Conservation (phyloP, 164 flowering plant species). For the Stephania japonica region DNA sequence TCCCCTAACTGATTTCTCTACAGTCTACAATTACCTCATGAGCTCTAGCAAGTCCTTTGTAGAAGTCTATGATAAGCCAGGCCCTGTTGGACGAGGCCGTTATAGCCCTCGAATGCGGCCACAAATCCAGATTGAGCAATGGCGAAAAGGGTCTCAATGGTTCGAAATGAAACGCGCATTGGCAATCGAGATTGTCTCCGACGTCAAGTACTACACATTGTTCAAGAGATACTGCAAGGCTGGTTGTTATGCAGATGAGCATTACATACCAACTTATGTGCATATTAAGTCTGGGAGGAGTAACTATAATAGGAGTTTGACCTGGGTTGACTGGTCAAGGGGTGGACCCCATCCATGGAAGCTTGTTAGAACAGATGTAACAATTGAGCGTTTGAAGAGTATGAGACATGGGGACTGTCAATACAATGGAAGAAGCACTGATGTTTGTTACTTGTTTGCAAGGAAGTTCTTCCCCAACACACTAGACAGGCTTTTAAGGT, state of each 20-base stretch:
- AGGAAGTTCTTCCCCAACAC: constrained; percentile 58
- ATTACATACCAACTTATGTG: constrained; percentile 66
- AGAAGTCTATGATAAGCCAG: constrained; percentile 39
- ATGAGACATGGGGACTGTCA: constrained; percentile 43
- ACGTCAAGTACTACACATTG: constrained; percentile 32
- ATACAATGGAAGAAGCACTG: constrained; percentile 43
- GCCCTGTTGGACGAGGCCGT: constrained; percentile 59
- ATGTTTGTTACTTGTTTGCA: constrained; percentile 63
- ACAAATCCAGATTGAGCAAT: constrained; percentile 27
- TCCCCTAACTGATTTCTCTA: constrained; percentile 71
- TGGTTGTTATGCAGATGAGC: constrained; percentile 55
- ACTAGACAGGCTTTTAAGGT: constrained; percentile 49
- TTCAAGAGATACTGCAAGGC: constrained; percentile 39
- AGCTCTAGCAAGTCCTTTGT: constrained; percentile 42
- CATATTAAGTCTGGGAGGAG: constrained; percentile 25
- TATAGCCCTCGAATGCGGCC: constrained; percentile 47
- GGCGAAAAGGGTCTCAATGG: constrained; percentile 87
- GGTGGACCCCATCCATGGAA: constrained; percentile 61
- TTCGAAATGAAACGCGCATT: constrained; percentile 51
- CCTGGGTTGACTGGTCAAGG: constrained; percentile 69
- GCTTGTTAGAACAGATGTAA: constrained; percentile 39
- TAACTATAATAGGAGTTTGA: constrained; percentile 50
- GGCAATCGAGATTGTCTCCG: constrained; percentile 48
- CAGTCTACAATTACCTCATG: constrained; percentile 58
- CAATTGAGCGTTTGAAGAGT: constrained; percentile 38